A percentile compares a stretch with the other conserved stretches of the same genome.
phyloP scores from a whole-genome alignment of 2,329 filamentous ascomycete genomes.

The Colletotrichum neosansevieriae region DNA sequence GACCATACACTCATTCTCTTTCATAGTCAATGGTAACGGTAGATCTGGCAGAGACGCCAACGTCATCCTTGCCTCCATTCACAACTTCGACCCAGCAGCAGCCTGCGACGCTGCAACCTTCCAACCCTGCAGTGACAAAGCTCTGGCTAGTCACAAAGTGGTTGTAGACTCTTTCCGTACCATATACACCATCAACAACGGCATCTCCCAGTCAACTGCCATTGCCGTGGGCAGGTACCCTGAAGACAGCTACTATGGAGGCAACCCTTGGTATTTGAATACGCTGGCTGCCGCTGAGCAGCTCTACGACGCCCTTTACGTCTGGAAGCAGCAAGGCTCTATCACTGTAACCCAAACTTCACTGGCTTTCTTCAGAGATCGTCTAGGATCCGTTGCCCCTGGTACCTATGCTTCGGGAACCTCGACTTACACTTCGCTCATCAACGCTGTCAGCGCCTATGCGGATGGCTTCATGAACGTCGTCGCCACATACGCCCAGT shows the following conservation, averaged over 20 bases:
- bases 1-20: not conserved
- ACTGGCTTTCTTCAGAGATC: slow-evolving; percentile 77
- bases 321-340: slow-evolving; percentile 73
- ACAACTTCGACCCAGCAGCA: slow-evolving; percentile 75
- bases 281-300: slow-evolving; percentile 84
- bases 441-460: slow-evolving; percentile 67
- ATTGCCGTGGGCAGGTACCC: slow-evolving; percentile 75
- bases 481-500: slow-evolving; percentile 71
- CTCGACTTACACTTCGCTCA: slow-evolving; percentile 64
- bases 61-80: slow-evolving; percentile 74
- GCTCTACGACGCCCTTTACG: slow-evolving; percentile 80
- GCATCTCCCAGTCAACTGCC: slow-evolving; percentile 69
- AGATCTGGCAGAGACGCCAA: slow-evolving; percentile 80
- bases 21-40: slow-evolving; percentile 65
- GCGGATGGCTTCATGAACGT: slow-evolving; percentile 73
- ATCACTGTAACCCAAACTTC: slow-evolving; percentile 75
- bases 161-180: slow-evolving; percentile 81
- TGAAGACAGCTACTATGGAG: slow-evolving; percentile 80
- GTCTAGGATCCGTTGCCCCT: slow-evolving; percentile 66
- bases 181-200: slow-evolving; percentile 77
- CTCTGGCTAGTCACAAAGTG: slow-evolving; percentile 81
- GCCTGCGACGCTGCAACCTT: slow-evolving; percentile 78
- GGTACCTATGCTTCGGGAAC: slow-evolving; percentile 71
- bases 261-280: slow-evolving; percentile 85
- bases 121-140: slow-evolving; percentile 79